Base-by-base conservation (phyloP, 768 basidiomycete species). In the Lyophyllum semitale region DNA sequence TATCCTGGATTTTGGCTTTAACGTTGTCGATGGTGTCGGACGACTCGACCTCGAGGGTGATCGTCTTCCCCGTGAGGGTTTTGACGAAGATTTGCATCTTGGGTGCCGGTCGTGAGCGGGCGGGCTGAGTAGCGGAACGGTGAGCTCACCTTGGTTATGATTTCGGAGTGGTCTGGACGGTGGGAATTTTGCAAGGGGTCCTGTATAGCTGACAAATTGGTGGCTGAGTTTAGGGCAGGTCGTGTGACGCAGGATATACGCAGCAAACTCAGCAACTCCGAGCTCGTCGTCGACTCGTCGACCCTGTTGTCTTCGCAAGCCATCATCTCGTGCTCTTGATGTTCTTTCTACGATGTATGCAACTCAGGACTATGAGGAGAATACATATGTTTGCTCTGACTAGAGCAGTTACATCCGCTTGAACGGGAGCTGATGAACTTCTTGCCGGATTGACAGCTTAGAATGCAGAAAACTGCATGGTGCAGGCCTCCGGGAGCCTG, bases 21-120 rank as follows among this genome's bases (percentile, higher is more conserved):
- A n/a, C n/a, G n/a, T n/a, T n/a, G n/a, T n/a, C n/a, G n/a, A n/a
- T n/a, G n/a, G n/a, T n/a, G n/a, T n/a, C n/a, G n/a, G n/a, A n/a
- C n/a, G n/a, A n/a, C n/a, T n/a, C n/a, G n/a, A n/a, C n/a, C n/a
- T n/a, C n/a, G n/a, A n/a, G n/a, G n/a, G n/a, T n/a, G n/a, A n/a
- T n/a, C n/a, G n/a, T n/a, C n/a, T n/a, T n/a, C n/a, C n/a, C n/a
- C 72, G 93, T 95, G 63, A 95, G 90, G 81, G 93, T 95, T 73
- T 80, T 81, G 69, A 82, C 80, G 73, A 82, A 82, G 58, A 82
- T 82, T 68, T 82, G 80, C 79, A 82, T 82, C 75, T 61, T 68
- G 58, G 41, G 35, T 37, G 52, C 35, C 57, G 51, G 47, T 54
- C 48, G 59, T 51, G 45, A 61, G 55, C 50, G 55, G 50, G 43